Conservation (phyloP, 805 yeast genomes). For the Grigorovia jiainica region DNA sequence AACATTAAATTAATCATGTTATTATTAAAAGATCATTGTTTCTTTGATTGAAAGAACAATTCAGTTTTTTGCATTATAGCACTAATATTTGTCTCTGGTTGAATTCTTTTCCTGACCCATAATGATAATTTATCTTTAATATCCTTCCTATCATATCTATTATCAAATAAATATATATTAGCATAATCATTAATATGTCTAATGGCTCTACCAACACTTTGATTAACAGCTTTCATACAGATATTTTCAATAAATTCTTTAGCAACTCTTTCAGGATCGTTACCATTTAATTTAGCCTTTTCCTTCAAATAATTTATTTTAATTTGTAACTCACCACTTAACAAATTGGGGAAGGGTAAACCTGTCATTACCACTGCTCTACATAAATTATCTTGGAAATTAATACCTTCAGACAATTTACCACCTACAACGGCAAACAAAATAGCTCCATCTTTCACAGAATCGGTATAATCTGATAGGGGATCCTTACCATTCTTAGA, state of each 20-base stretch:
- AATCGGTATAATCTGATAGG: conserved; percentile 41
- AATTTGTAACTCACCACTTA: conserved; percentile 72
- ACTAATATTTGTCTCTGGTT: conserved; percentile 10
- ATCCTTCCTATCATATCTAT: conserved; percentile 38
- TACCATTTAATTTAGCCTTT: conserved; percentile 37
- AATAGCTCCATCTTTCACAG: conserved; percentile 48
- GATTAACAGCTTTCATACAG: conserved; percentile 87
- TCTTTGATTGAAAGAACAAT: conserved; percentile 12
- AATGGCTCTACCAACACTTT: conserved; percentile 86
- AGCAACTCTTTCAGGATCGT: conserved; percentile 40
- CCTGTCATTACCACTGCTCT: conserved; percentile 83
- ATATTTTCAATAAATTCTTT: conserved; percentile 65
- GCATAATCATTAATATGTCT: conserved; percentile 79
- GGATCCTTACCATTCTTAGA: conserved; percentile 38
- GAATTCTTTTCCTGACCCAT: conserved; percentile 55
- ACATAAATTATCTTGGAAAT: conserved; percentile 80
- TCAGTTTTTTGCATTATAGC: conserved; percentile 17
- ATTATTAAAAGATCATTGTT: too few species aligned
- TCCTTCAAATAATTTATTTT: conserved; percentile 55
- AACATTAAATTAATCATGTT: too few species aligned
- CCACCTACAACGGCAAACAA: conserved; percentile 88
- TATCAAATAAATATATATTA: conserved; percentile 60
- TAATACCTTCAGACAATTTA: conserved; percentile 85
- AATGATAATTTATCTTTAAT: conserved; percentile 55
- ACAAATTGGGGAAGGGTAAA: conserved; percentile 78